A percentile compares a stretch with the other conserved stretches of the same genome.
Conservation (phyloP, 2,329 filamentous ascomycete genomes). For the Blastomyces gilchristii region DNA sequence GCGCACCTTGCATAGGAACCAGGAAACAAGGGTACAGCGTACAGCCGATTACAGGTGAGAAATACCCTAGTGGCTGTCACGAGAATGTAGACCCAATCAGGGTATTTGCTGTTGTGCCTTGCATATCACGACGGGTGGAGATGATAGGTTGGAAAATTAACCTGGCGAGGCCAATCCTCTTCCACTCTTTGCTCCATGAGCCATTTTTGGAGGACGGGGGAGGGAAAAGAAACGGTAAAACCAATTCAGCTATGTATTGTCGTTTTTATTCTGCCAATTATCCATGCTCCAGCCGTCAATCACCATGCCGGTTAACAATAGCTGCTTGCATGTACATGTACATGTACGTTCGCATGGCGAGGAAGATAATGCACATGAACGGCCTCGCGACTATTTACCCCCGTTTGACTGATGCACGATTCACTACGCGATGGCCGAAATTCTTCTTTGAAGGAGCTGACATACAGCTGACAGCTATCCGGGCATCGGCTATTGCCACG, state of each 20-base stretch:
- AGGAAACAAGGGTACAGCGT: not conserved
- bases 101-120: not conserved
- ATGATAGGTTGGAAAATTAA: not conserved
- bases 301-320: not conserved
- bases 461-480: not conserved
- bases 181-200: not conserved
- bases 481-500: not conserved
- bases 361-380: not conserved
- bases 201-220: not conserved
- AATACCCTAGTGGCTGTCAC: not conserved
- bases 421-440: conserved; percentile 1
- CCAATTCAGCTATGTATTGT: not conserved
- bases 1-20: not conserved
- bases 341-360: not conserved
- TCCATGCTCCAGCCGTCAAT: not conserved
- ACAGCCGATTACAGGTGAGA: not conserved
- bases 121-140: not conserved
- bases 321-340: not conserved
- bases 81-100: not conserved
- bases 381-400: not conserved
- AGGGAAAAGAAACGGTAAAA: not conserved
- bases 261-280: not conserved
- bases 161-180: not conserved
- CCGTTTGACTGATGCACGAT: not conserved
- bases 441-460: not conserved